Conservation (phyloP, 306 rosid genomes). For the Oxytropis ochrocephala region DNA sequence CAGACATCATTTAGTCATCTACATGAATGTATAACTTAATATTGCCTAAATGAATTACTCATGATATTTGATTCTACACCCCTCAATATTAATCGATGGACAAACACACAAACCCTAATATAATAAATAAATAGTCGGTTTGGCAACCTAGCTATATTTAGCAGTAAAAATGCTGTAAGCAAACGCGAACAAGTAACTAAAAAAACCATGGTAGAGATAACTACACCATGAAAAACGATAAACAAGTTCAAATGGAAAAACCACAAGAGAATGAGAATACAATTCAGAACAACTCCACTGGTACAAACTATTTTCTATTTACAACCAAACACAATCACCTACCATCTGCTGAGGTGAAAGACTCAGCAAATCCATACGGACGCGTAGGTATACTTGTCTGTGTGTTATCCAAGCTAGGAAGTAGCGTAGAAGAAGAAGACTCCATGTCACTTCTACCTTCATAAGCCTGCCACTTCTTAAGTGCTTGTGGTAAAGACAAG, state of each 20-base stretch:
- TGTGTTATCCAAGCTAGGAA: slow-evolving; percentile 79
- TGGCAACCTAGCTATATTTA: neutral
- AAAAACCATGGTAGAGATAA: slow-evolving; percentile 16
- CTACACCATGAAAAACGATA: slow-evolving; percentile 16
- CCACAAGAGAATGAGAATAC: slow-evolving; percentile 5
- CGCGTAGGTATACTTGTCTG: slow-evolving; percentile 82
- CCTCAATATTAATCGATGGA: no score
- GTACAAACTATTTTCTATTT: slow-evolving; percentile 35
- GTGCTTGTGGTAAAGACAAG: slow-evolving; percentile 83
- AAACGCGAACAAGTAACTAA: neutral
- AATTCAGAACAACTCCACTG: slow-evolving; percentile 13
- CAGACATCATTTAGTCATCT: neutral
- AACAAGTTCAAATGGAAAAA: slow-evolving; percentile 14
- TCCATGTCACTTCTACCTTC: slow-evolving; percentile 67
- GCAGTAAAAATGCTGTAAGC: neutral
- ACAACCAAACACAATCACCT: slow-evolving; percentile 43
- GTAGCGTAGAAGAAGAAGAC: slow-evolving; percentile 68
- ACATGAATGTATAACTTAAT: neutral
- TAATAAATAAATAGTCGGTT: neutral
- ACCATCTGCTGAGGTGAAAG: slow-evolving; percentile 80
- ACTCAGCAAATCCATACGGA: slow-evolving; percentile 73
- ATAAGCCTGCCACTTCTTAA: slow-evolving; percentile 84
- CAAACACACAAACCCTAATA: no score
- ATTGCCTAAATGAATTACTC: neutral
- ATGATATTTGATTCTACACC: neutral